Base-by-base conservation (phyloP, 2,329 filamentous ascomycete species). In the Aspergillus quadricinctus region DNA sequence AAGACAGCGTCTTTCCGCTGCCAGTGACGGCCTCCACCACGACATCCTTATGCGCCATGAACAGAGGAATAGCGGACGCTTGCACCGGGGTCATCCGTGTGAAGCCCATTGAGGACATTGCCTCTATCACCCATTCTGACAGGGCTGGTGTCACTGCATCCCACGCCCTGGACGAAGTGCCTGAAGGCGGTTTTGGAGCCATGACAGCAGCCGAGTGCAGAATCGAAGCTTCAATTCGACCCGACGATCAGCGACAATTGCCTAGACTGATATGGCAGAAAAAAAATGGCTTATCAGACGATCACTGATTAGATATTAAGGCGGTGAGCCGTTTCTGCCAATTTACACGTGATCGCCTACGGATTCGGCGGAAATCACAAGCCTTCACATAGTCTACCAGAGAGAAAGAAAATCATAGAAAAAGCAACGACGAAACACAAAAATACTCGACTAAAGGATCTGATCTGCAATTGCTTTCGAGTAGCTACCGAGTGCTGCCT, bases 1-100 rank as follows among this genome's bases (percentile, higher is more conserved):
- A 99, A 1, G 90, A 84, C 29, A 96, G 79, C 0, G 92, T 96
- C 76, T 97, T 96, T 58, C 92, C 92, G 72, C 89, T 94, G 11
- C 92, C 92, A 2, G 92, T 96, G 3, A 96, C 92, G 31, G 91
- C 91, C 78, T 96, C 91, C 5, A 96, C 92, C 1, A 96, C 92
- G 4, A 96, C 90, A 73, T 96, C 92, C 69, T 95, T 96, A 72
- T 96, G 89, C 52, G 86, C 87, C 76, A 92, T 87, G 70, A 96
- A 94, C 52, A 96, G 83, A 11, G 92, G 91, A 63, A 97, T 88
- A 4, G 90, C 88, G 57, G 91, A 93, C 48, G 92, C 90, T 76
- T 97, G 93, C n/a, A 97, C 92, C 1, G 93, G 93, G 3, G 92
- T 97, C 82, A 94, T 92, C 71, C 88, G 87, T 61, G 81, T 78